phyloP scores from a whole-genome alignment of 2,329 filamentous ascomycete species.

The Exophiala viscosa region DNA sequence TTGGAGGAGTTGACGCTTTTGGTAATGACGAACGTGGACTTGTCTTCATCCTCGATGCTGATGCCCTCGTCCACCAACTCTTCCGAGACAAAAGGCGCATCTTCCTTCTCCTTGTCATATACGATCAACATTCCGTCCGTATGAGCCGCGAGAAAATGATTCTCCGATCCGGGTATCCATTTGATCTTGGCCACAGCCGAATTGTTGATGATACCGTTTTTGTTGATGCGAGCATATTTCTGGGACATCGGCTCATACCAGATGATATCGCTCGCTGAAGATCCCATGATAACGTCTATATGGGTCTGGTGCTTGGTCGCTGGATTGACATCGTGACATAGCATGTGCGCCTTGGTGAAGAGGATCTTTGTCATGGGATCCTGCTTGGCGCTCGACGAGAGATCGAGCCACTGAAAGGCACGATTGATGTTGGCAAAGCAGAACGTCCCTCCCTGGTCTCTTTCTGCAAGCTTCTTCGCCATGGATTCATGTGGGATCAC shows the following conservation, averaged over 20 bases:
- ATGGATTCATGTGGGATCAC: constrained; percentile 85
- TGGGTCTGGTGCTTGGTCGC: constrained; percentile 75
- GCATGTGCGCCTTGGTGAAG: constrained; percentile 91
- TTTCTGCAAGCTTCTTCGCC: constrained; percentile 73
- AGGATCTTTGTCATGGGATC: constrained; percentile 94
- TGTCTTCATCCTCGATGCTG: constrained; percentile 34
- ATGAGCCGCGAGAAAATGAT: constrained; percentile 84
- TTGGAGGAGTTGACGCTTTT: constrained; percentile 94
- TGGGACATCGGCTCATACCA: constrained; percentile 98
- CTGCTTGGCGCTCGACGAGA: constrained; percentile 66
- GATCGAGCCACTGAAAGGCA: constrained; percentile 92
- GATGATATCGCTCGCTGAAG: constrained; percentile 93
- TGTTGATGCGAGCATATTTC: constrained; percentile 92
- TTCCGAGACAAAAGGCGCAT: constrained; percentile 72
- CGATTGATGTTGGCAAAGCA: constrained; percentile 95
- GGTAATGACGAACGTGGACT: constrained; percentile 61
- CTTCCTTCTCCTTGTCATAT: constrained; percentile 97
- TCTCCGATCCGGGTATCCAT: constrained; percentile 94
- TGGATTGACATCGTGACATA: constrained; percentile 89
- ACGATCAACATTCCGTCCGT: constrained; percentile 87
- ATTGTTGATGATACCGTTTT: constrained; percentile 87
- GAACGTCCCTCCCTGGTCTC: constrained; percentile 73
- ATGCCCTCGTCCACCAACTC: constrained; percentile 44
- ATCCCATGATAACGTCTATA: constrained; percentile 90
- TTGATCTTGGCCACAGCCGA: constrained; percentile 81